Base-by-base conservation (phyloP, 2,329 filamentous ascomycete genomes). In the Myriosclerotinia duriaeana region DNA sequence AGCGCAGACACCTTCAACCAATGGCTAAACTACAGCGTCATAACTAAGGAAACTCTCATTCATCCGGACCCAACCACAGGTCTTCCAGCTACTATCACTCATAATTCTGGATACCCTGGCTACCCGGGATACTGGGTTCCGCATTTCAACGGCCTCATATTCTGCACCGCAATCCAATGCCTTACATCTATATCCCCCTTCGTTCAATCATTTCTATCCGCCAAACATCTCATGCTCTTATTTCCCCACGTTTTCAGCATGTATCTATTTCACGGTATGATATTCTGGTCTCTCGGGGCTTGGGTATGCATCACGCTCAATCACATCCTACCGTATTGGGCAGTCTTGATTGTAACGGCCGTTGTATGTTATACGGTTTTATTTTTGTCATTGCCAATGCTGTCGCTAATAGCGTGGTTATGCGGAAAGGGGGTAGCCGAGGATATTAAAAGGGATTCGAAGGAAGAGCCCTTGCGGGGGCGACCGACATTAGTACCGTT, bases 201-300 rank as follows among this genome's bases (percentile, higher is more conserved):
- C 61, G 69, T 80, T 1, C 81, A 83, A 69, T 79, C 76, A 71
- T 67, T 80, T 12, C 73, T 83, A 2, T 79, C 78, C 3, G 72
- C 76, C 5, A 77, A 75, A 30, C 58, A 78, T 30, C 74, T 82
- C 38, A 76, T 79, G 7, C 73, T 77, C 54, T 71, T 82, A 22
- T 82, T 82, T 72, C 80, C 80, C 6, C 80, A 82, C 71, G 79
- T 81, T 69, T 82, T 82, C 72, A 82, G 79, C 48, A 80, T 82
- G 64, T 82, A 82, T 69, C 77, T 82, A 9, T 75, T 81, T 59
- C 80, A 82, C 69, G 80, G 80, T 48, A 71, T 77, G 50, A 70
- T 77, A 22, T 76, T 76, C 67, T 77, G 75, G 75, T 69, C 70
- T 14, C 50, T 76, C 8, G 75, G 75, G 20, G 66, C 75, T 20